These are phyloP conservation scores for Astragalus glycyphyllos DNA, from an alignment of 306 rosid species.

Conservation along the genomic window DNA sequence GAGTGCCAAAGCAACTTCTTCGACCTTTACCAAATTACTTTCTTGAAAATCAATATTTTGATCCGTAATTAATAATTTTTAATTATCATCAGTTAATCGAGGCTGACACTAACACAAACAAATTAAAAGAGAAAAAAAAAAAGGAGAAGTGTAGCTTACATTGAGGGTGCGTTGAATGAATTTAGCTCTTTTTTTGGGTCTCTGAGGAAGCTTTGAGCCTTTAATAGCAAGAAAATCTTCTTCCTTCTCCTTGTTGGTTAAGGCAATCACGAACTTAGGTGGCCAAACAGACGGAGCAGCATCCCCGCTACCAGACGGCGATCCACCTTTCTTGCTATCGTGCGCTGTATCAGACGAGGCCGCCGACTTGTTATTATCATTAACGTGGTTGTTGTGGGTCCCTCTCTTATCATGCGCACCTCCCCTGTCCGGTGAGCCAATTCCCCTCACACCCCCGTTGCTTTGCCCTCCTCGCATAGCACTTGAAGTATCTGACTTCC, in stretches of 20 bases:
- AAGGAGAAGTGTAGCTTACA: conserved; percentile 61
- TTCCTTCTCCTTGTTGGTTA: conserved; percentile 94
- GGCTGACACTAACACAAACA: not conserved
- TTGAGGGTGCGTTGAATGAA: conserved; percentile 90
- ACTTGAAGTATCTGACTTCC: conserved; percentile 78
- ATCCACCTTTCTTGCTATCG: conserved; percentile 94
- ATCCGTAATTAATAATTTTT: not conserved
- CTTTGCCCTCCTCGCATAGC: conserved; percentile 90
- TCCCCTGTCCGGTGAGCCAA: conserved; percentile 84
- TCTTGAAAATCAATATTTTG: not conserved
- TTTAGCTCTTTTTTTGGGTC: conserved; percentile 94
- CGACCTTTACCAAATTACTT: not conserved
- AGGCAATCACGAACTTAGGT: conserved; percentile 88
- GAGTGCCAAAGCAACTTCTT: conserved; percentile 5
- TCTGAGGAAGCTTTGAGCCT: conserved; percentile 89
- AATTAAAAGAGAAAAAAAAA: not conserved
- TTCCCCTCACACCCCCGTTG: conserved; percentile 82
- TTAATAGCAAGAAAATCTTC: conserved; percentile 94
- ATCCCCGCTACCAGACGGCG: conserved; percentile 88
- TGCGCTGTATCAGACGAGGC: conserved; percentile 91
- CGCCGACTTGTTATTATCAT: conserved; percentile 63
- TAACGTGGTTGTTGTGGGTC: conserved; percentile 47
- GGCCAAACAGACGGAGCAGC: conserved; percentile 80
- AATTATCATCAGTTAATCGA: not conserved
- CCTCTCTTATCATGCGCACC: conserved; percentile 91